Conservation (phyloP, 2,329 filamentous ascomycete genomes). For the Cladobotryum protrusum region DNA sequence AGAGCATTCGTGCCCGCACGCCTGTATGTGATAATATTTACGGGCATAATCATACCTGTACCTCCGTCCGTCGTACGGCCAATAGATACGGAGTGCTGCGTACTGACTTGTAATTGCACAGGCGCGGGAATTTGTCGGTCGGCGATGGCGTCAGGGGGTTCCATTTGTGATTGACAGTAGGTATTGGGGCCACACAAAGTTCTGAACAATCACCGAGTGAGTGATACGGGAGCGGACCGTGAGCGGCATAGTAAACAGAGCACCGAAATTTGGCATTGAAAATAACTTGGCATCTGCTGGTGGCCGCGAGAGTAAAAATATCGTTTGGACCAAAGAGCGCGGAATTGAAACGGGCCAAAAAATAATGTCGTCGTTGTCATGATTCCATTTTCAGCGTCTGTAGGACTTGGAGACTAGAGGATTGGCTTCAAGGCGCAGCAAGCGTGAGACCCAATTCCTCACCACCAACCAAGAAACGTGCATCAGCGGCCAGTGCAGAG, state of each 20-base stretch:
- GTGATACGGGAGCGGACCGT: not conserved
- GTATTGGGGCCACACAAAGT: too few relatives aligned
- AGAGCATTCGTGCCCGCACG: too few relatives aligned
- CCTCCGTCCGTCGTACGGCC: not conserved
- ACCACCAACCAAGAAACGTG: conserved; percentile 10
- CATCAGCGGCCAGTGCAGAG: conserved; percentile 1
- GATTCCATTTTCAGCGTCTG: conserved; percentile 4
- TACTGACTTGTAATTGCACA: conserved; percentile 9
- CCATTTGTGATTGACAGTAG: not conserved
- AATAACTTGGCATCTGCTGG: conserved; percentile 1
- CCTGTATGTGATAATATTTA: too few relatives aligned
- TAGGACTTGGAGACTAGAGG: not conserved
- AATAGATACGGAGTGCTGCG: conserved; percentile 9
- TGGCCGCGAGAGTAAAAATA: not conserved
- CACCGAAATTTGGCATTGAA: not conserved
- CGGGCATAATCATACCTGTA: too few relatives aligned
- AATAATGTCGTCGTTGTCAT: not conserved
- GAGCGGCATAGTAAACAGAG: not conserved
- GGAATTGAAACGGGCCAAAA: too few relatives aligned
- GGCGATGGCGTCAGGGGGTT: conserved; percentile 10
- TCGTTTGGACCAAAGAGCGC: not conserved
- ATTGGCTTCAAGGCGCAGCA: too few relatives aligned
- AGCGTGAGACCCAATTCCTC: not conserved
- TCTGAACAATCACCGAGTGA: not conserved
- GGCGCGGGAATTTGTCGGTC: conserved; percentile 10